Percentiles rank a stretch among this genome's conserved stretches.
Conservation (phyloP, 495 filamentous ascomycete genomes). For the Hyphodiscus hymeniophilus region DNA sequence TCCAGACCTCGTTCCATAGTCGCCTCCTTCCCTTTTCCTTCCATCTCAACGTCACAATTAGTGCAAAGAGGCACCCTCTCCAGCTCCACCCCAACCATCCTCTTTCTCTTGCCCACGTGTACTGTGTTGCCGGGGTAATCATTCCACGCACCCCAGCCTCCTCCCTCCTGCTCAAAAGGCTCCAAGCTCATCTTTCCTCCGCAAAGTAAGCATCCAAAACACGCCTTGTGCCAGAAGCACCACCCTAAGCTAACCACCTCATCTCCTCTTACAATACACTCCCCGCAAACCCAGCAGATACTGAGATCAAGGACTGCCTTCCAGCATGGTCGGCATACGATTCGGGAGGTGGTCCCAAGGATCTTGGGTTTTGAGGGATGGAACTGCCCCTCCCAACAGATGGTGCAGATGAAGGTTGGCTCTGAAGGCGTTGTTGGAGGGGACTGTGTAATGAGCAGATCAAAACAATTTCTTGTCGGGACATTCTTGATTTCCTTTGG, state of each 20-base stretch:
- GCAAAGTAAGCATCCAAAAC: slow-evolving; percentile 40
- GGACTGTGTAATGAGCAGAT: not conserved
- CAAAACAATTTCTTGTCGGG: not conserved
- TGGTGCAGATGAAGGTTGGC: slow-evolving; percentile 37
- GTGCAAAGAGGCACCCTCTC: slow-evolving; percentile 16
- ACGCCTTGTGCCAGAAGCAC: slow-evolving; percentile 41
- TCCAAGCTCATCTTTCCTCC: slow-evolving; percentile 17
- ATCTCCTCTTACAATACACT: slow-evolving; percentile 33
- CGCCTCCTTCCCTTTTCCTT: not conserved
- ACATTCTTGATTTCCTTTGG: no score
- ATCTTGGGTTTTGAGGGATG: slow-evolving; percentile 18
- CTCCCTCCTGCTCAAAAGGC: no score
- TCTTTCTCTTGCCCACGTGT: not conserved
- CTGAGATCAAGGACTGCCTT: slow-evolving; percentile 31
- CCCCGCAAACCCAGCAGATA: slow-evolving; percentile 43
- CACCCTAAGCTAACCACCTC: slow-evolving; percentile 39
- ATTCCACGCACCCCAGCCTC: no score
- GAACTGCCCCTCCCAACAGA: slow-evolving; percentile 31
- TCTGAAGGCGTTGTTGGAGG: not conserved
- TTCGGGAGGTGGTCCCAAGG: slow-evolving; percentile 24
- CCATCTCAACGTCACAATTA: slow-evolving; percentile 12
- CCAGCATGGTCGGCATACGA: slow-evolving; percentile 34
- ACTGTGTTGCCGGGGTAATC: not conserved
- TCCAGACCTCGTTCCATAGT: slow-evolving; percentile 16
- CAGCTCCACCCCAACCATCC: slow-evolving; percentile 16